A percentile compares a stretch with the other conserved stretches of the same genome.
These are phyloP conservation scores for Solanum paucissectum DNA, from an alignment of 257 asterid species.

Conservation along the genomic window DNA sequence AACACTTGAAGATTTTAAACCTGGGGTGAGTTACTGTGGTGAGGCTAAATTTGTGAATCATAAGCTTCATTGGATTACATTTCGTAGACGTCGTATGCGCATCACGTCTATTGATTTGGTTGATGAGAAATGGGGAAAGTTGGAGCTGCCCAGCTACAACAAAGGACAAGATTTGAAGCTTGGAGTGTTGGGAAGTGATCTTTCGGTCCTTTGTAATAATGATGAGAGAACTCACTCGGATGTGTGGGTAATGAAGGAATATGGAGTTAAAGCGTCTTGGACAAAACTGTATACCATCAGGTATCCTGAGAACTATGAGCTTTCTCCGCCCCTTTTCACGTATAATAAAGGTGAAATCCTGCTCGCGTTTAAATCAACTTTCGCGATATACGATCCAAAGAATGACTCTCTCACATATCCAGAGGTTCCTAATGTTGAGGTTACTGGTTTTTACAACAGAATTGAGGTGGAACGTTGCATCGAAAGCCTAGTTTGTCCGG, in stretches of 20 bases:
- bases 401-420: too few relatives aligned
- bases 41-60: background rate
- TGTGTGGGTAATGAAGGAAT: background rate
- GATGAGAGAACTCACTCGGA: background rate
- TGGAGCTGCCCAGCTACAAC: background rate
- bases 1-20: background rate
- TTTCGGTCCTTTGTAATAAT: background rate
- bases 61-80: background rate
- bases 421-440: background rate
- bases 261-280: background rate
- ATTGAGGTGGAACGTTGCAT: background rate
- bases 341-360: too few relatives aligned
- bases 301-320: background rate
- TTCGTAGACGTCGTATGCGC: background rate
- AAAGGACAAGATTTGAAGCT: background rate
- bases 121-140: background rate
- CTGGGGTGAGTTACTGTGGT: background rate
- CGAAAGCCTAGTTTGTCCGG: background rate
- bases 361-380: too few relatives aligned
- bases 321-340: background rate
- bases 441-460: background rate
- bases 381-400: too few relatives aligned
- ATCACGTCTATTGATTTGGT: background rate
- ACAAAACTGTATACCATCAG: background rate
- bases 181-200: background rate